These are phyloP conservation scores for Tricholoma furcatifolium DNA, from an alignment of 768 basidiomycete species.

Conservation along the genomic window DNA sequence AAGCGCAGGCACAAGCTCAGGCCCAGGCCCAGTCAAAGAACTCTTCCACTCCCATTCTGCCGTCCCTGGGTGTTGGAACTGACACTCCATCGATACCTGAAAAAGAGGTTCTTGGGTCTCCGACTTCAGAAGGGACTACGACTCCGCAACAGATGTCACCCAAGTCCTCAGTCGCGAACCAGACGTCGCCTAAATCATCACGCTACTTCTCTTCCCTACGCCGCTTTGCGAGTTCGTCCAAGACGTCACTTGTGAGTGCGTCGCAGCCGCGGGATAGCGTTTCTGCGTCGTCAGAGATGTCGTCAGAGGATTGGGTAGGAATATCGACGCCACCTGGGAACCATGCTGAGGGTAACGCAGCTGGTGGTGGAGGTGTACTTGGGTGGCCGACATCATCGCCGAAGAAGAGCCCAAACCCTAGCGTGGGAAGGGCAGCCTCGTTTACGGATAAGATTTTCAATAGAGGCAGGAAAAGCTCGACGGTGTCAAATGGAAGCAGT, in stretches of 20 bases:
- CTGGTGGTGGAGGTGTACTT: background rate
- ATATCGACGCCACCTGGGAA: conserved; percentile 59
- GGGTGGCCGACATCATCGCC: conserved; percentile 50
- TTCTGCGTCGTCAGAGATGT: conserved; percentile 58
- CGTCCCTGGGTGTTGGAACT: too few species aligned
- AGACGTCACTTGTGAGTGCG: conserved; percentile 26
- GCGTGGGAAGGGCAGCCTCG: conserved; percentile 49
- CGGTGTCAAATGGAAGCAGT: conserved; percentile 31
- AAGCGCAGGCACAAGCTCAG: background rate
- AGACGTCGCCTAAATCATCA: conserved; percentile 52
- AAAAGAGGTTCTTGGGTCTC: background rate
- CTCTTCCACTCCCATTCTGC: background rate
- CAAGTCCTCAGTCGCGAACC: conserved; percentile 21
- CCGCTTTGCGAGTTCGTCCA: conserved; percentile 38
- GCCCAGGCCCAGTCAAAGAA: background rate
- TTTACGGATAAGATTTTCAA: conserved; percentile 63
- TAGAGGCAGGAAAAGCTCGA: conserved; percentile 53
- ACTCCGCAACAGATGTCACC: too few species aligned
- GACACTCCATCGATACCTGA: conserved; percentile 7
- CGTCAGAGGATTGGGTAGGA: conserved; percentile 65
- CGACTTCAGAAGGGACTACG: too few species aligned
- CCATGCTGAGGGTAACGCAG: conserved; percentile 14
- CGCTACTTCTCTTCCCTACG: conserved; percentile 50
- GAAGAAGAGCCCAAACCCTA: conserved; percentile 45
- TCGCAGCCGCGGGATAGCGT: conserved; percentile 56